These are phyloP conservation scores for Metarhizium guizhouense DNA, from an alignment of 2,329 filamentous ascomycete genomes.

Conservation along the genomic window DNA sequence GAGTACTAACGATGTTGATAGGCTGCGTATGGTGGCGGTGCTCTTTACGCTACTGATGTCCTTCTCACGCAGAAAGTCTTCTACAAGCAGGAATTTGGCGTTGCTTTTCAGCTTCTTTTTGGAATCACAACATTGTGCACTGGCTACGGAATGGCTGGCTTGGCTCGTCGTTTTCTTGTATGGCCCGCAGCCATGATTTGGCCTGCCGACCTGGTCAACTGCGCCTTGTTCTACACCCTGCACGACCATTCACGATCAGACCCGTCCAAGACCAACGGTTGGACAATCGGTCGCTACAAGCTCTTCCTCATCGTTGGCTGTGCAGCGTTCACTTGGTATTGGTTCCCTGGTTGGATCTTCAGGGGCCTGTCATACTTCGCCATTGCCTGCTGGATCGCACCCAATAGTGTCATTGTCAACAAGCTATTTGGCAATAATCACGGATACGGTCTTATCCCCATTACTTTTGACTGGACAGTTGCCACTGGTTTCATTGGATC, in stretches of 20 bases:
- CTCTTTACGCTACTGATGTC: conserved; percentile 46
- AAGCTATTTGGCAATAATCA: conserved; percentile 53
- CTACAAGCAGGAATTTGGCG: conserved; percentile 46
- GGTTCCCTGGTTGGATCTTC: conserved; percentile 54
- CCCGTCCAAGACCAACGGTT: conserved; percentile 45
- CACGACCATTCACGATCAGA: conserved; percentile 37
- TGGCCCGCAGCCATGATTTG: conserved; percentile 50
- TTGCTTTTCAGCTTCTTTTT: conserved; percentile 45
- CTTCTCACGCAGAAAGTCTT: conserved; percentile 42
- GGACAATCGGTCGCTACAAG: conserved; percentile 54
- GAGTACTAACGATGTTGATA: conserved; percentile 10
- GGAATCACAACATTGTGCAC: conserved; percentile 46
- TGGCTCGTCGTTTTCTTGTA: conserved; percentile 44
- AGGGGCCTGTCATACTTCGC: conserved; percentile 55
- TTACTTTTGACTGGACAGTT: conserved; percentile 47
- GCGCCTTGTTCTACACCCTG: conserved; percentile 40
- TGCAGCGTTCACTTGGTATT: conserved; percentile 46
- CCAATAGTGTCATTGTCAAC: conserved; percentile 50
- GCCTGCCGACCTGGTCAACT: conserved; percentile 46
- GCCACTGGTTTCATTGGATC: conserved; percentile 40
- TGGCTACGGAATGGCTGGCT: conserved; percentile 48
- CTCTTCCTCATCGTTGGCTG: conserved; percentile 51
- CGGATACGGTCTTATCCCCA: conserved; percentile 49
- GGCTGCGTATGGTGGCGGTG: conserved; percentile 49
- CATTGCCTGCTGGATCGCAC: conserved; percentile 53